A percentile compares a stretch with the other conserved stretches of the same genome.
These are phyloP conservation scores for Sesbania bispinosa DNA, from an alignment of 306 rosid genomes.

Conservation along the genomic window DNA sequence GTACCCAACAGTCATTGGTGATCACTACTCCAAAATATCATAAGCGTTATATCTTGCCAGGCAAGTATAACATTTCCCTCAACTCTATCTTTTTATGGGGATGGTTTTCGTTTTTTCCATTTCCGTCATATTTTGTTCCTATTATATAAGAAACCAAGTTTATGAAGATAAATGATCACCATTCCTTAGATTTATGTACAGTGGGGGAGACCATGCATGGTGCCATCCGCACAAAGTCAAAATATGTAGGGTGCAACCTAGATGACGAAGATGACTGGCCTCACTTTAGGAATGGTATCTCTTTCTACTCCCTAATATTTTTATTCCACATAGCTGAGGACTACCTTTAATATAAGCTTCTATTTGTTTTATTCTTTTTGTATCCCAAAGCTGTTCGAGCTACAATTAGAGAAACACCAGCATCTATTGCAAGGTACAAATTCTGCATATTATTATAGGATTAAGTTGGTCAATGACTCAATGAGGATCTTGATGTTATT, in stretches of 20 bases:
- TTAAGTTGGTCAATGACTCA: not conserved
- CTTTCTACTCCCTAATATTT: slow-evolving; percentile 7
- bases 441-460: not conserved
- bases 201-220: slow-evolving; percentile 87
- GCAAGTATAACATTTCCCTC: slow-evolving; percentile 40
- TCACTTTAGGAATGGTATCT: slow-evolving; percentile 74
- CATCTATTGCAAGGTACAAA: slow-evolving; percentile 54
- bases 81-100: not conserved
- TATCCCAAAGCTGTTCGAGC: slow-evolving; percentile 75
- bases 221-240: slow-evolving; percentile 54
- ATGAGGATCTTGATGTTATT: slow-evolving; percentile 4
- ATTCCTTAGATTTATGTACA: slow-evolving; percentile 42
- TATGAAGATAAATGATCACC: slow-evolving; percentile 19
- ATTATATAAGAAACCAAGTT: not conserved
- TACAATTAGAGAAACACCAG: slow-evolving; percentile 80
- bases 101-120: not conserved
- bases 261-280: slow-evolving; percentile 90
- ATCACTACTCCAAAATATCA: slow-evolving; percentile 84
- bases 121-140: not conserved
- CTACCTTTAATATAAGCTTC: slow-evolving; percentile 22
- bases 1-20: slow-evolving; percentile 74
- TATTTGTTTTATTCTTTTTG: slow-evolving; percentile 19
- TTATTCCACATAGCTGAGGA: not conserved
- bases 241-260: slow-evolving; percentile 70
- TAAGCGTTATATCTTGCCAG: slow-evolving; percentile 89